These are phyloP conservation scores for Leishmania braziliensis DNA, from an alignment of 208 protist species.

Conservation along the genomic window DNA sequence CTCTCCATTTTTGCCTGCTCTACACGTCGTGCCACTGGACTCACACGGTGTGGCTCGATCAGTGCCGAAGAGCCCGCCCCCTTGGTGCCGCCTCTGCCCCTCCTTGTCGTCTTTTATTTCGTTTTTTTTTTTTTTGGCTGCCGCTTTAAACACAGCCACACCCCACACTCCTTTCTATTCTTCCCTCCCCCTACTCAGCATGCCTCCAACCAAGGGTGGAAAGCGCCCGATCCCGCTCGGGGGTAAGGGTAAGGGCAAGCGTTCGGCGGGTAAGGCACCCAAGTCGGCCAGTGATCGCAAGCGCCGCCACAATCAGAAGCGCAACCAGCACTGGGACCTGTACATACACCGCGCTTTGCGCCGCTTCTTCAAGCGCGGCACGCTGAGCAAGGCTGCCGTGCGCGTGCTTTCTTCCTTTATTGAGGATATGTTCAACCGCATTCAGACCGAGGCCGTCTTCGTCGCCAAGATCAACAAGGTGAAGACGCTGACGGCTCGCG, in stretches of 20 bases:
- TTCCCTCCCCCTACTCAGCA: conserved; percentile 23
- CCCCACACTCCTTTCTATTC: conserved; percentile 2
- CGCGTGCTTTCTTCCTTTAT: conserved; percentile 98
- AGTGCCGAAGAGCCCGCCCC: not conserved
- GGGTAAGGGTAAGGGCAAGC: conserved; percentile 98
- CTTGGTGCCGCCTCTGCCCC: not conserved
- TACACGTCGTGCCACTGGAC: not conserved
- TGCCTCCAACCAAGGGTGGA: conserved; percentile 89
- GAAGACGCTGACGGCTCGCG: conserved; percentile 96
- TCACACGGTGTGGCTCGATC: too few species aligned
- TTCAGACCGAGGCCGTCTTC: conserved; percentile 96
- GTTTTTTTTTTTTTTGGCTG: not conserved
- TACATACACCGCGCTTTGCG: conserved; percentile 97
- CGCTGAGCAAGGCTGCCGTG: conserved; percentile 97
- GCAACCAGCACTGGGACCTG: conserved; percentile 86
- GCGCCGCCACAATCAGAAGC: conserved; percentile 67
- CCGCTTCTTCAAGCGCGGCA: conserved; percentile 97
- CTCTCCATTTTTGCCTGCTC: not conserved
- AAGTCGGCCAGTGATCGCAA: conserved; percentile 71
- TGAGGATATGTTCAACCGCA: conserved; percentile 98
- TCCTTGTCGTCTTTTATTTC: too few species aligned
- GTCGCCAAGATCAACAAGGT: conserved; percentile 98
- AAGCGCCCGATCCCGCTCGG: conserved; percentile 89
- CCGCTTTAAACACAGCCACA: not conserved
- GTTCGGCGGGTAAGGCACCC: conserved; percentile 95